Evolutionary conservation across 345 rosid species (phyloP).

Genomic region (Aurinia saxatilis): DNA sequence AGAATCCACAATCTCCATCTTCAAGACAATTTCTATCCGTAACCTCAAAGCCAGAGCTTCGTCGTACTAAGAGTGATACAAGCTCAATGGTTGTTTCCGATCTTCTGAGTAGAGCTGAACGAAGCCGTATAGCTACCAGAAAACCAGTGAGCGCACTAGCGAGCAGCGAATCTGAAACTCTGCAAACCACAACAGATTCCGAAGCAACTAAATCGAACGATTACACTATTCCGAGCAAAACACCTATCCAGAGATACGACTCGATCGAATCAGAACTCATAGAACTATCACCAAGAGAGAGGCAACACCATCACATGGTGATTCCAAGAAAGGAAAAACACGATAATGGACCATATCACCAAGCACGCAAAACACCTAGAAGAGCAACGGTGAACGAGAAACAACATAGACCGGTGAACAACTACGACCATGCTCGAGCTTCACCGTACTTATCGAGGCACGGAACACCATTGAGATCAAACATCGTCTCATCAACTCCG

Average conservation of each 20-base stretch:
- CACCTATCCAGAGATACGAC: neutral
- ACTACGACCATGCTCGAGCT: constrained; percentile 2
- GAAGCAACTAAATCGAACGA: neutral
- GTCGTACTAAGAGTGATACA: constrained; percentile 74
- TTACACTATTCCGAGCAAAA: neutral
- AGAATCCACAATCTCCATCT: constrained; percentile 19
- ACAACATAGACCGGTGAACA: neutral
- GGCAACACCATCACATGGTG: neutral
- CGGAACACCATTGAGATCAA: constrained; percentile 31
- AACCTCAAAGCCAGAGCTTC: constrained; percentile 40
- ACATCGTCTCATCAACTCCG: constrained; percentile 22
- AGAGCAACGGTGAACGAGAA: neutral
- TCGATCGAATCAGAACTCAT: constrained; percentile 14
- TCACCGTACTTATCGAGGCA: constrained; percentile 24
- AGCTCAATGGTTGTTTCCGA: constrained; percentile 47
- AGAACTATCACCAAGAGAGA: neutral
- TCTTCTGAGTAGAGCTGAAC: constrained; percentile 17
- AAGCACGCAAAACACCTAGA: constrained; percentile 15
- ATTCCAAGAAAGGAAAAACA: neutral
- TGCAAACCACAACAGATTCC: constrained; percentile 2
- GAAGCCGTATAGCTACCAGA: constrained; percentile 24
- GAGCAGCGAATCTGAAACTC: constrained; percentile 22
- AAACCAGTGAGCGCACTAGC: neutral
- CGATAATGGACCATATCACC: neutral
- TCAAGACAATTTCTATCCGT: constrained; percentile 20